Conservation (phyloP, 2,329 filamentous ascomycete species). For the Phyllosticta capitalensis region DNA sequence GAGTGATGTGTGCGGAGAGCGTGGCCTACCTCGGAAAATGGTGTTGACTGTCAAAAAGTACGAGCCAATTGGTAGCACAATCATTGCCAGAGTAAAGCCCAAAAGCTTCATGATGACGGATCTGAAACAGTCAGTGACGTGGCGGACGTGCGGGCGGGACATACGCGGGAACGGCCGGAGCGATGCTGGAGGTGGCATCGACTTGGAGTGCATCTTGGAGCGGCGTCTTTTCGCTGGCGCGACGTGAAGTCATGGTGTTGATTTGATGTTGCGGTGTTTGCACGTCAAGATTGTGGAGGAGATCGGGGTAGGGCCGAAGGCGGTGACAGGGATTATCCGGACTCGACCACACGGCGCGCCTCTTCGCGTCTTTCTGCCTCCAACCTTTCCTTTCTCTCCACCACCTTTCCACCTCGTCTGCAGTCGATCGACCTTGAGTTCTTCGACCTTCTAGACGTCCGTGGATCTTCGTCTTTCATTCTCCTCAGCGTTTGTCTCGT, state of each 20-base stretch:
- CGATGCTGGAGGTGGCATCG: conserved; percentile 44
- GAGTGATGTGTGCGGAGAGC: too few species aligned
- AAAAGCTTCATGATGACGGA: conserved; percentile 85
- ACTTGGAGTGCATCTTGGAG: conserved; percentile 41
- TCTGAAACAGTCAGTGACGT: conserved; percentile 32
- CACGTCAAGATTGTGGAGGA: background rate
- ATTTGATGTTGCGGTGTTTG: conserved; percentile 11
- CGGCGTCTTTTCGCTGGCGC: conserved; percentile 58
- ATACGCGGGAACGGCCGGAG: conserved; percentile 76
- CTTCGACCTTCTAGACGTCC: too few species aligned
- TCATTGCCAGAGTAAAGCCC: conserved; percentile 85
- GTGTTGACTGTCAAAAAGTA: conserved; percentile 75
- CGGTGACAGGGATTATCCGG: background rate
- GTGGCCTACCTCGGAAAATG: conserved; percentile 51
- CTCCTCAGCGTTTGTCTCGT: too few species aligned
- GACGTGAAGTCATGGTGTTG: conserved; percentile 56
- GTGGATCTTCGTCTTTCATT: too few species aligned
- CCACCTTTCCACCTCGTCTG: background rate
- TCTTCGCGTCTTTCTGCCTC: background rate
- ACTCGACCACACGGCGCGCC: background rate
- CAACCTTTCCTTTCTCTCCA: background rate
- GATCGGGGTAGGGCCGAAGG: background rate
- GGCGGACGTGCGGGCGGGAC: conserved; percentile 23
- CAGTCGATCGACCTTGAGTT: background rate
- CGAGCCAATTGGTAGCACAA: conserved; percentile 73